Evolutionary conservation across 2,329 filamentous ascomycete genomes (phyloP).

Genomic region (Periconia sp.): DNA sequence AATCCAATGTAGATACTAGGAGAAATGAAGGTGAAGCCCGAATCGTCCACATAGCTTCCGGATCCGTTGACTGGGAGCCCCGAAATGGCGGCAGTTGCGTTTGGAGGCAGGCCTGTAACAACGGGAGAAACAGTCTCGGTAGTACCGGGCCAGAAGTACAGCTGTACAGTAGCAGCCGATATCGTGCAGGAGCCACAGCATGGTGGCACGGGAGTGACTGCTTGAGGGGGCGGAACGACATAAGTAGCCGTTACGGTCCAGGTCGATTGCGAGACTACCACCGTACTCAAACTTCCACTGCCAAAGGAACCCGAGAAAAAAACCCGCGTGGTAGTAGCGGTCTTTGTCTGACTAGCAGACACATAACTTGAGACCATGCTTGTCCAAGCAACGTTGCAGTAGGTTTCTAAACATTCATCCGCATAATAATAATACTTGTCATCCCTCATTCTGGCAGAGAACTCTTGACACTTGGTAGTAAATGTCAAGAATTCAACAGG

Average conservation of each 20-base stretch:
- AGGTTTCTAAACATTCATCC: conserved; percentile 4
- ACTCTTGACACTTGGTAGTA: not conserved
- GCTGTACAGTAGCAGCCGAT: conserved; percentile 8
- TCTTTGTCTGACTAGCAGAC: not conserved
- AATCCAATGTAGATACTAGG: conserved; percentile 17
- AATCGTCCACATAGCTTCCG: conserved; percentile 15
- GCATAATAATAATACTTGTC: conserved; percentile 3
- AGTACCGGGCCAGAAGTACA: conserved; percentile 13
- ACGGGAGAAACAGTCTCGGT: conserved; percentile 2
- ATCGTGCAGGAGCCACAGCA: conserved; percentile 12
- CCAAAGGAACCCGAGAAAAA: conserved; percentile 5
- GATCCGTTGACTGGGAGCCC: conserved; percentile 1
- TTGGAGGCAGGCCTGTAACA: conserved; percentile 7
- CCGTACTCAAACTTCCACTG: conserved; percentile 7
- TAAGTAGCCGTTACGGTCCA: conserved; percentile 9
- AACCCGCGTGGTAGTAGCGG: conserved; percentile 4
- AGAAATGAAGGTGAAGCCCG: conserved; percentile 16
- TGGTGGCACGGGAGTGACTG: conserved; percentile 5
- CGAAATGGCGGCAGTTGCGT: conserved; percentile 3
- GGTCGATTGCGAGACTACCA: conserved; percentile 5
- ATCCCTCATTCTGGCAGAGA: not conserved
- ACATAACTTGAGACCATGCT: conserved; percentile 1
- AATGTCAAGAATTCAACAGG: conserved; percentile 3
- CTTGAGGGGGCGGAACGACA: not conserved
- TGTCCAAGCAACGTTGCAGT: conserved; percentile 4